Conservation (phyloP, 2,329 filamentous ascomycete genomes). For the Talaromyces amestolkiae region DNA sequence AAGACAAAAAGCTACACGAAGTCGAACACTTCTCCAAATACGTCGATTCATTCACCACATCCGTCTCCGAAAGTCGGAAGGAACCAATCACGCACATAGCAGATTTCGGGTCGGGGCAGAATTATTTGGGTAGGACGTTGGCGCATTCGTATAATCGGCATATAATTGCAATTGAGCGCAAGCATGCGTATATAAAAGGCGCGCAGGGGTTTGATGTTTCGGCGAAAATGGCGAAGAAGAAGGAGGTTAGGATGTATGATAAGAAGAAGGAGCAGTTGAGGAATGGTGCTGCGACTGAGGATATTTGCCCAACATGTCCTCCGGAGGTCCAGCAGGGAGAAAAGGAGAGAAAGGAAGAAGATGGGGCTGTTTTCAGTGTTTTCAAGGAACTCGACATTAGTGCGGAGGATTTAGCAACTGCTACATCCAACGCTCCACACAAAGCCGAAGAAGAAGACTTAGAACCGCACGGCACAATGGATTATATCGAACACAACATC, state of each 20-base stretch:
- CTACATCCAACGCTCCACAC: neutral
- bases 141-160: slow-evolving; percentile 82
- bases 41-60: slow-evolving; percentile 64
- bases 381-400: slow-evolving; percentile 36
- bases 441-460: slow-evolving; percentile 23
- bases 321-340: slow-evolving; percentile 63
- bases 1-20: slow-evolving; percentile 91
- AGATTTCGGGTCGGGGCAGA: slow-evolving; percentile 95
- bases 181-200: slow-evolving; percentile 79
- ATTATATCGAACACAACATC: slow-evolving; percentile 47
- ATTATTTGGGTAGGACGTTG: slow-evolving; percentile 86
- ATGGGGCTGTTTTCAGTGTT: slow-evolving; percentile 31
- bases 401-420: slow-evolving; percentile 27
- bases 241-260: slow-evolving; percentile 55
- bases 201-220: slow-evolving; percentile 81
- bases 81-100: slow-evolving; percentile 75
- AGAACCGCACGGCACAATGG: slow-evolving; percentile 34
- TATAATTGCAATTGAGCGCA: slow-evolving; percentile 87
- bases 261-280: neutral
- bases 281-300: slow-evolving; percentile 67
- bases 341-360: slow-evolving; percentile 19
- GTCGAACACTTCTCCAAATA: slow-evolving; percentile 88
- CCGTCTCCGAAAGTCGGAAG: slow-evolving; percentile 50
- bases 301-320: slow-evolving; percentile 37
- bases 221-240: slow-evolving; percentile 71